Percentiles rank a stretch among this genome's conserved stretches.
phyloP scores from a whole-genome alignment of 805 yeast species.

The Metschnikowia rubicola region DNA sequence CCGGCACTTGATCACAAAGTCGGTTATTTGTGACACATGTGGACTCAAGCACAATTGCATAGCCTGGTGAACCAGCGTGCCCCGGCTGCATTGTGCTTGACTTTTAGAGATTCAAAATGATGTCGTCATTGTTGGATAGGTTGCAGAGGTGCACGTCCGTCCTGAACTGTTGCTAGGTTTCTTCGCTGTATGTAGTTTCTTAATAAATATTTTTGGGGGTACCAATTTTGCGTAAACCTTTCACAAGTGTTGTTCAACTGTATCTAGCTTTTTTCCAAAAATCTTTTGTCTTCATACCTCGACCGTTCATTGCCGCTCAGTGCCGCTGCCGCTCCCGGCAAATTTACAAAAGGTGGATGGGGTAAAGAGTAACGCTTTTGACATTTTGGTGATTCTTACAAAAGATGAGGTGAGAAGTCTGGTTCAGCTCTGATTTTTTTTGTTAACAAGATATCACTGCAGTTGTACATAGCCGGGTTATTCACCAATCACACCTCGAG shows the following conservation, averaged over 20 bases:
- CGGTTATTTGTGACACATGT: neutral
- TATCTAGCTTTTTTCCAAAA: neutral
- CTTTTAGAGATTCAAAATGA: neutral
- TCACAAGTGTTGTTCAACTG: too few species aligned
- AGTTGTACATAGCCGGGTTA: too few species aligned
- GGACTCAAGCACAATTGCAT: neutral
- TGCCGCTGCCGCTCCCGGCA: too few species aligned
- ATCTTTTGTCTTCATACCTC: neutral
- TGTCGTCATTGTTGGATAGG: constrained; percentile 6
- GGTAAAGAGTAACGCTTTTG: too few species aligned
- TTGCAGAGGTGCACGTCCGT: constrained; percentile 6
- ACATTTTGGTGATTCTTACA: too few species aligned
- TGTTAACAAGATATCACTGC: too few species aligned
- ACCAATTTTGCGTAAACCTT: neutral
- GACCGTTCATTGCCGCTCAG: neutral
- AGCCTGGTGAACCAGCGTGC: constrained; percentile 4
- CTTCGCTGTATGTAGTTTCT: constrained; percentile 9
- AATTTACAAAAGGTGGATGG: too few species aligned
- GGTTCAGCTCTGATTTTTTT: too few species aligned
- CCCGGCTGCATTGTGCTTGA: neutral
- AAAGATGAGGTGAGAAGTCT: too few species aligned
- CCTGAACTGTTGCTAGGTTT: constrained; percentile 6
- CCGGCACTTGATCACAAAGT: neutral
- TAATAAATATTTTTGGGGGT: constrained; percentile 11
- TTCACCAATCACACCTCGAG: too few species aligned